Evolutionary conservation across 768 basidiomycete species (phyloP), one percentile per base, ranked within the genome.

Genomic region (Tulasnella sp.): DNA sequence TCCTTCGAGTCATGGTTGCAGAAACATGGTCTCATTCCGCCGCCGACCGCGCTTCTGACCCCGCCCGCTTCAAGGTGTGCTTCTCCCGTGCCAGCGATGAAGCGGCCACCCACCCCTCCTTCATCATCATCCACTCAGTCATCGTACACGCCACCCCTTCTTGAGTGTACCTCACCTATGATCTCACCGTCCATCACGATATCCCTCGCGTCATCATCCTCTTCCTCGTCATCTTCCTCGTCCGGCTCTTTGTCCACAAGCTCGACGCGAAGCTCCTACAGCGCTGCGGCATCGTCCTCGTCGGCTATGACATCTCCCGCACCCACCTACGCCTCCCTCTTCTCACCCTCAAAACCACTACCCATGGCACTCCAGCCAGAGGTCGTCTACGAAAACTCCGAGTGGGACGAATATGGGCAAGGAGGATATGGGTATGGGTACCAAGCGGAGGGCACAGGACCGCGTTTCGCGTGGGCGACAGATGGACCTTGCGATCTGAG

Each of bases 401-500:
- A 48, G 46, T 48, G 19, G 19, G 21, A 48, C 46, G 46, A 5
- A 11, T 48, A 48, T n/a, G 34, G 34, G 34, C 15, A 38, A 5
- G 34, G 34, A 38, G 34, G 34, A 38, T 38, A 38, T 15, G 34
- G 34, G 15, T 38, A 38, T 15, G 34, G 34, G 15, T 38, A 38
- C 34, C 34, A 38, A 15, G 34, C 34, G 34, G 34, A 38, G 34
- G 7, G 7, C 7, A 38, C 34, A 7, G 34, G 34, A 38, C 34
- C 34, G 25, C 46, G 29, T 46, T 64, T 51, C 46, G 49, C 50
- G n/a, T 64, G 65, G 46, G 42, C 27, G 30, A 48, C 57, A 55
- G 89, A 91, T 67, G 87, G 88, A 2, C 87, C 88, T 15, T 90
- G 80, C 65, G 88, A 64, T 69, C 70, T 92, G 50, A 77, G 85